Evolutionary conservation across 2,329 filamentous ascomycete species (phyloP).

Genomic region (Triangularia verruculosa): DNA sequence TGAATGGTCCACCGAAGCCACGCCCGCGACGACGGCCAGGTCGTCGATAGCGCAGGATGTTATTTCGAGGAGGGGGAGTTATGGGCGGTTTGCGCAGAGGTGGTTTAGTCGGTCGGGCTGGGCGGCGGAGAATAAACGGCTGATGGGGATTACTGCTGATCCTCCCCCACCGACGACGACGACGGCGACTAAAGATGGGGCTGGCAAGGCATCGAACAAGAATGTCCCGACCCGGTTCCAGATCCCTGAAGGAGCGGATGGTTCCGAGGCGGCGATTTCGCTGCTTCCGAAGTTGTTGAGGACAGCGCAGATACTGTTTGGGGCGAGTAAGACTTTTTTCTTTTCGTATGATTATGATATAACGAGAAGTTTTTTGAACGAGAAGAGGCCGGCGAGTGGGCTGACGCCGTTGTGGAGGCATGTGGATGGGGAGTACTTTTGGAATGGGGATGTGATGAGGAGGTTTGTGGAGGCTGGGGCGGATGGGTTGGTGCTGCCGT

Average conservation of each 20-base stretch:
- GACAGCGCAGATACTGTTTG: slow-evolving; percentile 81
- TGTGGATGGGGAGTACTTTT: slow-evolving; percentile 81
- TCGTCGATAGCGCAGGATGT: slow-evolving; percentile 74
- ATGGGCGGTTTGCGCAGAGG: slow-evolving; percentile 82
- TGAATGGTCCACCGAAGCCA: slow-evolving; percentile 27
- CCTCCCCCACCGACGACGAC: no score
- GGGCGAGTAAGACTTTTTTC: slow-evolving; percentile 80
- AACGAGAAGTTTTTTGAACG: slow-evolving; percentile 60
- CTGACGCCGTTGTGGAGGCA: slow-evolving; percentile 62
- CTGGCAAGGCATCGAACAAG: slow-evolving; percentile 37
- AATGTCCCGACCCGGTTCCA: slow-evolving; percentile 16
- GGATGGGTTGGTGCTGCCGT: slow-evolving; percentile 68
- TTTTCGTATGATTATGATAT: slow-evolving; percentile 95
- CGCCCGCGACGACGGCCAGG: no score
- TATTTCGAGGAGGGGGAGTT: slow-evolving; percentile 75
- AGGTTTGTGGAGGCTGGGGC: slow-evolving; percentile 74
- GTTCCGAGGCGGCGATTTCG: slow-evolving; percentile 36
- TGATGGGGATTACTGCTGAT: slow-evolving; percentile 63
- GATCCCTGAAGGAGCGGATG: slow-evolving; percentile 36
- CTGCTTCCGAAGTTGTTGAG: slow-evolving; percentile 81
- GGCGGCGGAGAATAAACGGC: slow-evolving; percentile 67
- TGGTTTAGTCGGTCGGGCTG: slow-evolving; percentile 90
- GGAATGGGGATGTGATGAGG: slow-evolving; percentile 75
- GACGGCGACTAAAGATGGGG: no score
- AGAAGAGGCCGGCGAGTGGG: slow-evolving; percentile 36